phyloP scores from a whole-genome alignment of 2,329 filamentous ascomycete genomes.

The Colletotrichum lupini region DNA sequence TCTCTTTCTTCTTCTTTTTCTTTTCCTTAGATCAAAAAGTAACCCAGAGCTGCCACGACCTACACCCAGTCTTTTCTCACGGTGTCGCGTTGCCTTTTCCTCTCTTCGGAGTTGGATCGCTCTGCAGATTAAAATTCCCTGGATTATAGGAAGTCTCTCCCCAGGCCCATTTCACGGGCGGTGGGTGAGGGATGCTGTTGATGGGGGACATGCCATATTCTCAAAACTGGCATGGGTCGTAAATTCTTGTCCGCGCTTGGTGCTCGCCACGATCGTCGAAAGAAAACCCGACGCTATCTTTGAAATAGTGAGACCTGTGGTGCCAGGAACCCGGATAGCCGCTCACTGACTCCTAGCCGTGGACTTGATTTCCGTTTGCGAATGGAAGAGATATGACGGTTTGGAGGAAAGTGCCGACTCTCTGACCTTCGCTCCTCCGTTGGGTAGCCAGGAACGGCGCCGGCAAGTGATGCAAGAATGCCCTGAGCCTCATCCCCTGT shows the following conservation, averaged over 20 bases:
- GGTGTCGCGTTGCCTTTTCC: constrained; percentile 73
- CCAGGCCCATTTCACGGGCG: constrained; percentile 50
- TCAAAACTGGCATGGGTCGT: not conserved
- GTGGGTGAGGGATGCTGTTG: constrained; percentile 70
- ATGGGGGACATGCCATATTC: constrained; percentile 63
- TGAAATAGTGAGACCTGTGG: not conserved
- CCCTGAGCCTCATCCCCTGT: not conserved
- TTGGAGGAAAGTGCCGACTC: not conserved
- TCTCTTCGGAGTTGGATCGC: constrained; percentile 56
- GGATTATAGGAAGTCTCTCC: constrained; percentile 73
- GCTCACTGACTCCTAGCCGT: not conserved
- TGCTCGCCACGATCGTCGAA: not conserved
- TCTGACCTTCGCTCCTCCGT: too few relatives aligned
- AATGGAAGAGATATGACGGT: not conserved
- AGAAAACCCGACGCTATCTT: not conserved
- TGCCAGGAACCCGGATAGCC: not conserved
- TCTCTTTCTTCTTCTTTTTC: constrained; percentile 52
- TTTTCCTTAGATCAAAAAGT: constrained; percentile 71
- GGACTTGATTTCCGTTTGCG: not conserved
- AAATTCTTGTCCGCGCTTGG: too few relatives aligned
- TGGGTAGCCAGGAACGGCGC: not conserved
- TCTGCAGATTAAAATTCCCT: constrained; percentile 68
- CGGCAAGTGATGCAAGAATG: not conserved
- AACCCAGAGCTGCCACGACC: constrained; percentile 72
- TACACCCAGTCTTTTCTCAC: constrained; percentile 63